Evolutionary conservation across 257 asterid genomes (phyloP), one percentile per base, ranked within the genome.

Genomic region (Nicotiana benthamiana): DNA sequence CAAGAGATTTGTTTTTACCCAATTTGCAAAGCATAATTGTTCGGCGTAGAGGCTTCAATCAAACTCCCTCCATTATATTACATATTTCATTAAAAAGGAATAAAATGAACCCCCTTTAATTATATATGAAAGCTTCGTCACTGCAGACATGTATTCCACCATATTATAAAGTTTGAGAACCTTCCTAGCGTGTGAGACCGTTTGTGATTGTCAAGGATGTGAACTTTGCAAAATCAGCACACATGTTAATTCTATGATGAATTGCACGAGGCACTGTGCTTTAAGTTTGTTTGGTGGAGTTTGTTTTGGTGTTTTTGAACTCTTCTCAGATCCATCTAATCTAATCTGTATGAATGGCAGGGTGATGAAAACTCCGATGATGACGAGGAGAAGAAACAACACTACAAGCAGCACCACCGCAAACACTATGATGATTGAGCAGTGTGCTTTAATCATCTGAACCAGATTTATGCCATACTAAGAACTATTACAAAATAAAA

Each of bases 341-440:
- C 24, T 72, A 1, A 36, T 36, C 30, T 36, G 26, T 36, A 40
- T 68, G 9, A 61, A 36, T 82, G 60, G 77, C 87, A 88, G 91
- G 90, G 89, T 59, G 83, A 83, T 70, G 82, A 79, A 12, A 60
- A 84, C 11, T 80, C 87, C 4, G 89, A 84, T 24, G 83, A 82
- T 13, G 89, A 86, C 1, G 87, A 84, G 11, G 89, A 85, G 81
- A 81, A 59, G 76, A 75, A 72, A 72, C 72, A 68, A 1, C 79
- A 61, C 81, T 56, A 82, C 20, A 6, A 40, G 63, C 85, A 84
- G 28, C 85, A 82, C 84, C 88, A 83, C 78, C 89, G 87, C 87
- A 83, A 81, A 81, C 90, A 89, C 79, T 88, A 87, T 13, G 89
- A 89, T 40, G 91, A 90, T 46, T 86, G 75, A 68, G 70, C 64